phyloP scores from a whole-genome alignment of 1,284 basidiomycete genomes.

The Heterobasidion irregulare region DNA sequence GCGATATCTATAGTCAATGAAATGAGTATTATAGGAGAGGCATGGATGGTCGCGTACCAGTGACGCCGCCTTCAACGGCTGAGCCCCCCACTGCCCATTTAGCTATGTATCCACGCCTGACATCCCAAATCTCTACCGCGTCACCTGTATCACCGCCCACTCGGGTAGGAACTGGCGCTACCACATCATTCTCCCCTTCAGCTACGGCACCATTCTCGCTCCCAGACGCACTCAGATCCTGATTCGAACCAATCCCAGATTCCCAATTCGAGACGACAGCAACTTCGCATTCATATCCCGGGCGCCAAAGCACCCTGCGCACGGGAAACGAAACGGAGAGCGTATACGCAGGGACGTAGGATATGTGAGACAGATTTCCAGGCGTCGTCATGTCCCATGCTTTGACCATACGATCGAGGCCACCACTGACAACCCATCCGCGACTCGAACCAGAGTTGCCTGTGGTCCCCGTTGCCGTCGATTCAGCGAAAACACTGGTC shows the following conservation, averaged over 20 bases:
- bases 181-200: conserved; percentile 7
- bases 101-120: conserved; percentile 70
- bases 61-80: conserved; percentile 58
- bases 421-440: conserved; percentile 81
- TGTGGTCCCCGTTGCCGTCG: conserved; percentile 13
- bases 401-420: conserved; percentile 77
- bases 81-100: conserved; percentile 72
- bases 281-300: conserved; percentile 73
- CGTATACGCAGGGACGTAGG: conserved; percentile 59
- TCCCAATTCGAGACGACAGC: conserved; percentile 65
- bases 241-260: conserved; percentile 26
- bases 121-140: conserved; percentile 83
- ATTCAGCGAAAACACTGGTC: conserved; percentile 5
- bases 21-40: no score
- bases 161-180: conserved; percentile 5
- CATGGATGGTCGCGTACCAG: conserved; percentile 34
- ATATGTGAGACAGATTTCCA: conserved; percentile 39
- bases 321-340: conserved; percentile 74
- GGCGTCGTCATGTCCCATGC: conserved; percentile 72
- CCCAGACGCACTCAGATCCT: conserved; percentile 7
- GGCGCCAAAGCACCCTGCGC: conserved; percentile 72
- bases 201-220: not conserved
- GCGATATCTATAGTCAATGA: conserved; percentile 39
- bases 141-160: conserved; percentile 36
- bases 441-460: conserved; percentile 28